Evolutionary conservation across 2,329 filamentous ascomycete genomes (phyloP), one percentile per base, ranked within the genome.

Genomic region (Fusarium tjaetaba): DNA sequence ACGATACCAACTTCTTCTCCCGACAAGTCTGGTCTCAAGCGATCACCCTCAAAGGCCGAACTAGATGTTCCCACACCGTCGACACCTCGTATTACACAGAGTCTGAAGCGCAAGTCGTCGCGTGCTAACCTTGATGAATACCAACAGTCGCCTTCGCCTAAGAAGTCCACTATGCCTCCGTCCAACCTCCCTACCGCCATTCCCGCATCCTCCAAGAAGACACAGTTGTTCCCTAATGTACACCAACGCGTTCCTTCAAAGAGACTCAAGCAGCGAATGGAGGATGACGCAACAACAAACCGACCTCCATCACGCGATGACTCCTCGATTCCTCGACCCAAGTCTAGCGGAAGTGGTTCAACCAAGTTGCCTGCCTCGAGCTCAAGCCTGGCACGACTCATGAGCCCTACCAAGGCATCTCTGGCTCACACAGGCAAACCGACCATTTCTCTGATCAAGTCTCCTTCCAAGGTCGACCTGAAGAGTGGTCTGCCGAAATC

Each of bases 371-470:
- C 82, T 55, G 85, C 85, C 32, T 82, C 86, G 2, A 84, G 87
- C 61, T 83, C 87, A 14, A 86, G 88, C 70, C 82, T 86, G 68
- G 85, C 86, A 70, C 90, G 86, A 67, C 84, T 96, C 36, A 89
- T 91, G 81, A 97, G 94, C 11, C 94, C 95, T 0, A 96, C 93
- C 14, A 94, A 94, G 80, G 86, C 94, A 13, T 94, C 93, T 2
- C 81, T 93, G 58, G 72, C 74, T 24, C 63, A 70, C n/a, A 68
- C 73, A 10, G 66, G 59, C 39, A 83, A 80, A 56, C 71, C 79
- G 1, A 79, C 80, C 5, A 71, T 77, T 22, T 78, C 76, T 56
- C 77, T 80, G 70, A 82, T 78, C 76, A 86, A 75, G 53, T 74
- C 84, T 71, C 85, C 81, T 20, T 87, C 87, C 4, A 91, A 88